Evolutionary conservation across 495 filamentous ascomycete species (phyloP), one percentile per base, ranked within the genome.

Genomic region (Penicillium cataractarum): DNA sequence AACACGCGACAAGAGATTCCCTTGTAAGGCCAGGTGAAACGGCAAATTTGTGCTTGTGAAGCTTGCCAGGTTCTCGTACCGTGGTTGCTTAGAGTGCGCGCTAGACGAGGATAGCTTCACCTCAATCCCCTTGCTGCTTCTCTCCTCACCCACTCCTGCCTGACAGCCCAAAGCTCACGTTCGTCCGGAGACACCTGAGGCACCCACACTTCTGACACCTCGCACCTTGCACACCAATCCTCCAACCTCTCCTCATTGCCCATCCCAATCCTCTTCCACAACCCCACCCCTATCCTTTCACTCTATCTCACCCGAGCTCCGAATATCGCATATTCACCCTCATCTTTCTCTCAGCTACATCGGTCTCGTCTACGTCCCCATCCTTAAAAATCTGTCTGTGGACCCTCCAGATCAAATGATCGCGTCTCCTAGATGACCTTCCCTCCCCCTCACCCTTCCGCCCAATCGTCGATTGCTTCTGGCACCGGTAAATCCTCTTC

Each of bases 371-470:
- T 57, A 70, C 66, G 63, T 60, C 69, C 62, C 64, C 66, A 66
- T 70, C 56, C 70, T 71, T 74, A 73, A 78, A 79, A 78, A 70
- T 77, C 74, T 78, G 74, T 79, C 75, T 60, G 68, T 74, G 72
- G 71, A 68, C 62, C 70, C 71, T 65, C 70, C 74, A 77, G 76
- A 78, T 81, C 83, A 82, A 84, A 84, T 84, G 82, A 81, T 83
- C 76, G 78, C 76, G 77, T 81, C 81, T 83, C 82, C 82, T 85
- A 85, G 83, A 86, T 86, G 84, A 86, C 78, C 82, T 84, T 83
- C 79, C 82, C 81, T 82, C 79, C 83, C 78, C 82, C 83, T 80
- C 79, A 80, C 75, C 81, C 82, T 82, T 81, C 80, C 79, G 78
- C 82, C 77, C 82, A 83, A 78, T 83, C 86, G 78, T 84, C 84